phyloP scores from a whole-genome alignment of 345 rosid species.

The Bruguiera gymnorhiza region DNA sequence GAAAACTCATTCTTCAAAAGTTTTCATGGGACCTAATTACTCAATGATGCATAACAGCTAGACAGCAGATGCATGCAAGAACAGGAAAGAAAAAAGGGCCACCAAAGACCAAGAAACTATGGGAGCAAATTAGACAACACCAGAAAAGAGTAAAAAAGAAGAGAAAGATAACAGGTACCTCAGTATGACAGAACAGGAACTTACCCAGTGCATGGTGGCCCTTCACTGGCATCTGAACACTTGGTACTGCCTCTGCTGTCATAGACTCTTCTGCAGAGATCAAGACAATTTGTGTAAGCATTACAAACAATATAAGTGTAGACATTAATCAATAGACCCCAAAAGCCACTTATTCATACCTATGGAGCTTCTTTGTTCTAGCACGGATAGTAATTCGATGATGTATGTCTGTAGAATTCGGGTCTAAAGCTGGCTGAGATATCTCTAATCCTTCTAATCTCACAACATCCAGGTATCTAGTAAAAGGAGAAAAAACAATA shows the following conservation, averaged over 20 bases:
- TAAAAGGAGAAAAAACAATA: not conserved
- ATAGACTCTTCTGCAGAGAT: slow-evolving; percentile 69
- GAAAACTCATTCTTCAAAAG: not conserved
- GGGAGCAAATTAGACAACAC: not conserved
- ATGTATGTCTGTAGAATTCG: slow-evolving; percentile 91
- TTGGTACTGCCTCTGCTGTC: slow-evolving; percentile 77
- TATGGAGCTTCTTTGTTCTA: slow-evolving; percentile 64
- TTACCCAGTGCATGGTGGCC: slow-evolving; percentile 99
- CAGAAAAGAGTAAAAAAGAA: too few relatives aligned
- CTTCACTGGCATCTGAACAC: slow-evolving; percentile 79
- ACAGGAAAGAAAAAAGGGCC: not conserved
- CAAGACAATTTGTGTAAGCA: slow-evolving; percentile 19
- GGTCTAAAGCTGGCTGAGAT: slow-evolving; percentile 96
- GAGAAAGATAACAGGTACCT: not conserved
- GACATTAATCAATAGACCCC: slow-evolving; percentile 5
- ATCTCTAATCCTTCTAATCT: slow-evolving; percentile 82
- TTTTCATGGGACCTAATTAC: not conserved
- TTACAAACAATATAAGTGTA: not conserved
- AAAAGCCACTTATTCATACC: slow-evolving; percentile 37
- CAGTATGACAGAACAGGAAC: not conserved
- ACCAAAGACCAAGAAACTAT: not conserved
- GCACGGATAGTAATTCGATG: slow-evolving; percentile 92
- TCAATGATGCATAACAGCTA: not conserved
- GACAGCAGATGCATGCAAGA: not conserved
- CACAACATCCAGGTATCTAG: slow-evolving; percentile 74